Evolutionary conservation across 805 yeast genomes (phyloP).

Genomic region (Lachancea waltii): DNA sequence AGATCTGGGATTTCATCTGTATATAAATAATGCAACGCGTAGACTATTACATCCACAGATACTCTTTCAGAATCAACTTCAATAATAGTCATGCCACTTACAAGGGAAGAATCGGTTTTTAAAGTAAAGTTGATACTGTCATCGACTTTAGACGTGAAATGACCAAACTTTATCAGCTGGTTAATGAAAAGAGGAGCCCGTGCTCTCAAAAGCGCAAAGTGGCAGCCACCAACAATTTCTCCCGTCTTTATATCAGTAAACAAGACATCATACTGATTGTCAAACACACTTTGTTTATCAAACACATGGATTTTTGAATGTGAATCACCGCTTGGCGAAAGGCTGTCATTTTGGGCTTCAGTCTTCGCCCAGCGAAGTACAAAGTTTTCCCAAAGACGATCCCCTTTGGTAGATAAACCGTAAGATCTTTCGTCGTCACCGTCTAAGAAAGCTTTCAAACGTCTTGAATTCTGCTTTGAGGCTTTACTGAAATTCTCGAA

Average conservation of each 20-base stretch:
- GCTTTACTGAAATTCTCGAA: neutral
- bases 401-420: no score
- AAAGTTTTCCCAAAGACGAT: no score
- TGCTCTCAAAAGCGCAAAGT: conserved; percentile 17
- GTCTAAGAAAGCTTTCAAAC: no score
- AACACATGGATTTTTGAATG: neutral
- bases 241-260: conserved; percentile 14
- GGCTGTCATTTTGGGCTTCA: no score
- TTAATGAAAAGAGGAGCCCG: conserved; percentile 15
- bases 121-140: neutral
- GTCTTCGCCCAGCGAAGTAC: no score
- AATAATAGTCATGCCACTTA: neutral
- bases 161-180: conserved; percentile 4
- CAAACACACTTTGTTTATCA: neutral
- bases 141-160: conserved; percentile 9
- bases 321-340: neutral
- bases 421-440: no score
- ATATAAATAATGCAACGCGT: conserved; percentile 21
- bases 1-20: conserved; percentile 20
- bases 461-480: no score
- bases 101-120: neutral
- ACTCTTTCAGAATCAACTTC: conserved; percentile 4
- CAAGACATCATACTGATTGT: conserved; percentile 11
- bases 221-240: conserved; percentile 14
- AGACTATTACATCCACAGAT: conserved; percentile 3